phyloP scores from a whole-genome alignment of 768 basidiomycete species.

The Leucocoprinus leucothites region DNA sequence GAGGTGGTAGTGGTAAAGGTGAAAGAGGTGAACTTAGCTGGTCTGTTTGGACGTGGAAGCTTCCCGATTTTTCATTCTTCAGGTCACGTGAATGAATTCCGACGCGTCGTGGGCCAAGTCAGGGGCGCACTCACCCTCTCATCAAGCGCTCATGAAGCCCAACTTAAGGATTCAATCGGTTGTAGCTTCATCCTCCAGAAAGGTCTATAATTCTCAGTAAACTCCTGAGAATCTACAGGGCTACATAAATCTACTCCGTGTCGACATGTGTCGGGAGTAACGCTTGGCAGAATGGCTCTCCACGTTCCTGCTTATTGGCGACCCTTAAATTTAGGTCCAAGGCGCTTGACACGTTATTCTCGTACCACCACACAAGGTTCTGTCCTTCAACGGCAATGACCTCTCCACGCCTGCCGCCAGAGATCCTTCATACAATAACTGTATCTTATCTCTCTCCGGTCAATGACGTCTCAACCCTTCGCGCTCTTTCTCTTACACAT shows the following conservation, averaged over 20 bases:
- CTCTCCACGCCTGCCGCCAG: slow-evolving; percentile 3
- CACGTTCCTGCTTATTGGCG: not conserved
- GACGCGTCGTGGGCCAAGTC: slow-evolving; percentile 2
- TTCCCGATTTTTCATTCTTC: slow-evolving; percentile 6
- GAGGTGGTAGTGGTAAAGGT: not conserved
- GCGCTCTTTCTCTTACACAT: slow-evolving; percentile 10
- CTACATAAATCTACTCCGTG: too few relatives aligned
- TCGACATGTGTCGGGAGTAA: too few relatives aligned
- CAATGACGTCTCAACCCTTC: not conserved
- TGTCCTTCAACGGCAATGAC: not conserved
- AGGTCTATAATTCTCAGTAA: too few relatives aligned
- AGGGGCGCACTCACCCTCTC: not conserved
- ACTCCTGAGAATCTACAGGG: too few relatives aligned
- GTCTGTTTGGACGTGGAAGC: not conserved
- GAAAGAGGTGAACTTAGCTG: not conserved
- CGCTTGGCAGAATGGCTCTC: too few relatives aligned
- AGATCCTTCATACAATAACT: slow-evolving; percentile 7
- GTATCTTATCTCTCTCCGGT: slow-evolving; percentile 2
- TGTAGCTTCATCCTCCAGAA: too few relatives aligned
- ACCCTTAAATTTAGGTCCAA: not conserved
- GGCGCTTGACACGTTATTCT: not conserved
- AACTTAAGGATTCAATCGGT: not conserved
- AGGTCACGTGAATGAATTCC: slow-evolving; percentile 7
- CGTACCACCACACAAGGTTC: not conserved
- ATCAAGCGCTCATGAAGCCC: not conserved